Conservation (phyloP, 768 basidiomycete species). For the Pleurotus ostreatus region DNA sequence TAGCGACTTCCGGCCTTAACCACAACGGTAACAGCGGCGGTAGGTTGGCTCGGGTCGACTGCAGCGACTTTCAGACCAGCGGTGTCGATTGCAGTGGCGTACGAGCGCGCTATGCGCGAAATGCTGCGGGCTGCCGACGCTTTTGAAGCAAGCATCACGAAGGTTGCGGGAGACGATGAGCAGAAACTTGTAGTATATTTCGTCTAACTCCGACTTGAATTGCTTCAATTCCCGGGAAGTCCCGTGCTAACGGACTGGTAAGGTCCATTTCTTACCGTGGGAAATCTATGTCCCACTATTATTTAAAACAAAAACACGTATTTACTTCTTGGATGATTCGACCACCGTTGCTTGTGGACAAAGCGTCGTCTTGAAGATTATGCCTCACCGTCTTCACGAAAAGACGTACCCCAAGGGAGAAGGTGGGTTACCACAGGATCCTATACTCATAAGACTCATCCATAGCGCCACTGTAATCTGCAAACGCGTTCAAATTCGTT, state of each 20-base stretch:
- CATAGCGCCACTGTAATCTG: no score
- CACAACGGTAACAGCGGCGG: slow-evolving; percentile 81
- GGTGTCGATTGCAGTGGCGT: slow-evolving; percentile 79
- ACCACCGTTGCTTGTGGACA: no score
- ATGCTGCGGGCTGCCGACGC: slow-evolving; percentile 52
- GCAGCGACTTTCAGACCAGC: slow-evolving; percentile 85
- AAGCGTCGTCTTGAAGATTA: no score
- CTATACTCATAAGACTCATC: no score
- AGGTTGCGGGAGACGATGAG: slow-evolving; percentile 27
- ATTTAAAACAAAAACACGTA: no score
- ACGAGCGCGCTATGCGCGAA: slow-evolving; percentile 62
- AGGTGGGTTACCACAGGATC: no score
- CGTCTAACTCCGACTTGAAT: slow-evolving; percentile 11
- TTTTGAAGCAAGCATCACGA: slow-evolving; percentile 57
- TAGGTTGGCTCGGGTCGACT: slow-evolving; percentile 78
- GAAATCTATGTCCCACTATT: neutral
- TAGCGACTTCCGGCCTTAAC: slow-evolving; percentile 91
- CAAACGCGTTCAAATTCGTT: no score
- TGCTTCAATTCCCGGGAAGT: slow-evolving; percentile 1
- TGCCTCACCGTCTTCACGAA: no score
- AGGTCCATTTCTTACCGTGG: neutral
- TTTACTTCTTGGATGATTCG: neutral
- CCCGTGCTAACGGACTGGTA: neutral
- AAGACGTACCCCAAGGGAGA: no score
- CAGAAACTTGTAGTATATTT: slow-evolving; percentile 20